Evolutionary conservation across 768 basidiomycete genomes (phyloP).

Genomic region (Suillus cothurnatus): DNA sequence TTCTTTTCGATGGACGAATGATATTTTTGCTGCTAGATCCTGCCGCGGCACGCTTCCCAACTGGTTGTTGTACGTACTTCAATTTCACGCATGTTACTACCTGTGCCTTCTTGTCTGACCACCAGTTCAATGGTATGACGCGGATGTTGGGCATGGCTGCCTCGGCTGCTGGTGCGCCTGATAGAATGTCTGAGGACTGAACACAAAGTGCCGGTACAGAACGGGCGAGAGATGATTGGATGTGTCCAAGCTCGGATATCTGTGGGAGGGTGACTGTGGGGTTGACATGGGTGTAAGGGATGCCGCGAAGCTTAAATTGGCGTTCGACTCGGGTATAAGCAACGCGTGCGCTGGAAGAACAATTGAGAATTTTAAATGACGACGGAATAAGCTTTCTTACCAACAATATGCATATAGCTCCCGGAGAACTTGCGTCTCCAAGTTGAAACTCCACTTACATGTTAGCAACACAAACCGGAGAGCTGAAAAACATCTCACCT

Average conservation of each 20-base stretch:
- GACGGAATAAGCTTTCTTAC: conserved; percentile 41
- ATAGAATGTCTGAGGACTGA: conserved; percentile 76
- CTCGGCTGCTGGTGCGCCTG: conserved; percentile 83
- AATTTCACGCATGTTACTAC: conserved; percentile 91
- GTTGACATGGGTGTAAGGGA: conserved; percentile 76
- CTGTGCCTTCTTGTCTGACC: conserved; percentile 78
- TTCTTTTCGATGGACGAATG: conserved; percentile 83
- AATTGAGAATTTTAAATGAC: not conserved
- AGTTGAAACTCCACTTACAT: conserved; percentile 48
- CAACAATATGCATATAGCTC: conserved; percentile 89
- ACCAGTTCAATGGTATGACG: conserved; percentile 89
- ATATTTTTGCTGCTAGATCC: conserved; percentile 52
- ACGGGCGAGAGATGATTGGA: conserved; percentile 73
- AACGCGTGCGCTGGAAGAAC: conserved; percentile 69
- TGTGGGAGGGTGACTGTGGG: conserved; percentile 47
- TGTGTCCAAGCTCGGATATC: conserved; percentile 50
- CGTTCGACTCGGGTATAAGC: conserved; percentile 88
- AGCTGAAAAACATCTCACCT: conserved; percentile 20
- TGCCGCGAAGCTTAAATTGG: conserved; percentile 81
- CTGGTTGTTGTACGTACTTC: conserved; percentile 85
- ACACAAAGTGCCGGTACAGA: conserved; percentile 86
- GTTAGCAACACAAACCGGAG: conserved; percentile 9
- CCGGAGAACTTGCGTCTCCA: conserved; percentile 72
- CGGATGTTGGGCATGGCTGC: conserved; percentile 93
- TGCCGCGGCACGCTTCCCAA: conserved; percentile 65